Base-by-base conservation (phyloP, 148 eudicot species). In the Fallopia convolvulus region DNA sequence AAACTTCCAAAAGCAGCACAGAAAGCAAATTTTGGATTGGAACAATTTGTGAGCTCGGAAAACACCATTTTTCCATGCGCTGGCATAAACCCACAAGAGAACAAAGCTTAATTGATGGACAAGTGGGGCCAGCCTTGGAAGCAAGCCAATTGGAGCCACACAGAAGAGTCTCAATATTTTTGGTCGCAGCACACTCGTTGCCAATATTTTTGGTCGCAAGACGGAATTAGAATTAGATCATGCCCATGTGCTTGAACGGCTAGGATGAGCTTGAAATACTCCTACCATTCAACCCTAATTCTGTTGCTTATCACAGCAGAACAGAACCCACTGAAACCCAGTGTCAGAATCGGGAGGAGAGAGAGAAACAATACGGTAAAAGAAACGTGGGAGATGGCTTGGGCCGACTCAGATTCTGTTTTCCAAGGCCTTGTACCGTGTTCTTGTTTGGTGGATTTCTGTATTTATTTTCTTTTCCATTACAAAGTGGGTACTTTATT, bases 11-110 rank as follows among this genome's bases (percentile, higher is more conserved):
- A 65, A 65, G 36, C 70, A 26, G 40, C 70, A 41, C 70, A 30
- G 40, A 65, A 65, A 65, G 70, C 40, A 65, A 65, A 10, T 4
- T 65, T 32, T 65, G 41, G 70, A 65, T 65, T 65, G 32, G 70
- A 65, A 30, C 70, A 65, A 32, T 13, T 65, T 32, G 6, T 30
- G 70, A 30, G 70, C 70, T 65, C 7, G 70, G 15, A 30, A 65
- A 32, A 30, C 52, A 15, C 73, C 55, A 71, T 48, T 58, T 20
- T 14, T 33, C 41, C 76, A 82, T 65, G 40, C 70, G 70, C 70
- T 65, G 70, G 70, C 39, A 32, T 12, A 14, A 30, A 12, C 40
- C 70, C 70, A 4, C 17, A 10, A 30, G 12, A 26, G 18, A 14
- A 65, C 41, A 30, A 65, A 65, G 6, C 39, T 14, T 65, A 65